Evolutionary conservation across 2,329 filamentous ascomycete genomes (phyloP), one percentile per base, ranked within the genome.

Genomic region (Fusarium secorum): DNA sequence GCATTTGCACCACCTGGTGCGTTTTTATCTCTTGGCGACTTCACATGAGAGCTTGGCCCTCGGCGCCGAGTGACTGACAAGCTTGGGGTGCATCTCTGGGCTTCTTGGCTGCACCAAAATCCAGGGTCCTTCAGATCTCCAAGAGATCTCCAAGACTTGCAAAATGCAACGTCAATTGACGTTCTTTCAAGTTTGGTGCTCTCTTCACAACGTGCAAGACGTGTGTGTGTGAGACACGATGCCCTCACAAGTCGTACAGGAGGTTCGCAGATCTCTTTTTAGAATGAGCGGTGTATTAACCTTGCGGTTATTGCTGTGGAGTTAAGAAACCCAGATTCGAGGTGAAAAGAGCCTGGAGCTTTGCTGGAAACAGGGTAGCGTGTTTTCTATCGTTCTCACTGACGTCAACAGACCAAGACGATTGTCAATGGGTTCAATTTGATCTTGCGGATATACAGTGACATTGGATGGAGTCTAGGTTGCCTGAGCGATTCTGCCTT

Each of bases 1-100:
- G 38, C 20, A 67, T 76, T 75, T 67, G 42, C 73, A 76, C 74
- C 71, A 75, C 72, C 66, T 30, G 69, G 74, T 76, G 69, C 48
- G 52, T n/a, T 60, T 66, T 74, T 62, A 32, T 35, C 57, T 69
- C 74, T 76, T 76, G 74, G 74, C 74, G 24, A 60, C 35, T 61
- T 45, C 48, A 61, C 56, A 38, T 57, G 38, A 65, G 62, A 33
- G 32, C 72, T 75, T 75, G 72, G 72, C 55, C 62, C 74, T 76
- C 75, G 74, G 72, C 74, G 69, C 71, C 71, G 53, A 74, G 56
- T 59, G 24, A 28, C 22, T 44, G 57, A 35, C 62, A 44, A 64
- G 46, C 68, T 61, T 61, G 65, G 61, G 65, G 68, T 68, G 66
- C 70, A 74, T 74, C 60, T 73, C 66, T 74, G 35, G 74, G 72